A percentile compares a stretch with the other conserved stretches of the same genome.
These are phyloP conservation scores for Wilcoxina mikolae DNA, from an alignment of 495 filamentous ascomycete genomes.

Conservation along the genomic window DNA sequence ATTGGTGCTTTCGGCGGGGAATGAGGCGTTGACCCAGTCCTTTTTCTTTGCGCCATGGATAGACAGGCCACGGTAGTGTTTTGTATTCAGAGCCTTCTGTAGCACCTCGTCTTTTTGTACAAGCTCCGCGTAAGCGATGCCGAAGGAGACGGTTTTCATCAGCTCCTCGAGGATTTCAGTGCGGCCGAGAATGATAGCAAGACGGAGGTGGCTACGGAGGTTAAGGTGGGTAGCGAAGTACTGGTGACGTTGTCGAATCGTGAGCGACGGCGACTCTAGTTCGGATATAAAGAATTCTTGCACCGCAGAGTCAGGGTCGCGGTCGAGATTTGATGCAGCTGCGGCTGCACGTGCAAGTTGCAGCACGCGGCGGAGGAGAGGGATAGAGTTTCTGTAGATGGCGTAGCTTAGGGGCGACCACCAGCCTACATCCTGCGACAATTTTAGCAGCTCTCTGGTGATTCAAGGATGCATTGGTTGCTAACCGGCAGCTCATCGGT, in stretches of 20 bases:
- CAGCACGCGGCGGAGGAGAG: conserved; percentile 15
- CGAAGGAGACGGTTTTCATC: conserved; percentile 19
- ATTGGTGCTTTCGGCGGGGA: conserved; percentile 6
- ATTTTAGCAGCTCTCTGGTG: no score
- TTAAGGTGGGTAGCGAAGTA: not conserved
- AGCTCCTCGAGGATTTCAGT: conserved; percentile 19
- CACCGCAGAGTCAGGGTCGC: not conserved
- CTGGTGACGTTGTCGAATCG: not conserved
- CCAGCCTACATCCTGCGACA: not conserved
- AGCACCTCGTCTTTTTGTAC: conserved; percentile 15
- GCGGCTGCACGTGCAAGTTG: not conserved
- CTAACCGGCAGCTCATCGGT: not conserved
- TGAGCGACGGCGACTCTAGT: not conserved
- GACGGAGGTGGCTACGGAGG: not conserved
- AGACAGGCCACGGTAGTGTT: conserved; percentile 20
- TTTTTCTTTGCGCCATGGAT: conserved; percentile 19
- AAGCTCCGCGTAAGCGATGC: conserved; percentile 16
- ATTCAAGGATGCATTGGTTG: no score
- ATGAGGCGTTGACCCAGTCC: conserved; percentile 19
- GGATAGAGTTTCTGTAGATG: conserved; percentile 18
- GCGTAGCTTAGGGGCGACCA: conserved; percentile 19
- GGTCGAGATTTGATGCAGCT: not conserved
- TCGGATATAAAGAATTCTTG: not conserved
- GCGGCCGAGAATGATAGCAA: conserved; percentile 17
- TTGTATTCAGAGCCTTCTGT: conserved; percentile 8